Evolutionary conservation across 257 asterid species (phyloP).

Genomic region (Plantago ovata): DNA sequence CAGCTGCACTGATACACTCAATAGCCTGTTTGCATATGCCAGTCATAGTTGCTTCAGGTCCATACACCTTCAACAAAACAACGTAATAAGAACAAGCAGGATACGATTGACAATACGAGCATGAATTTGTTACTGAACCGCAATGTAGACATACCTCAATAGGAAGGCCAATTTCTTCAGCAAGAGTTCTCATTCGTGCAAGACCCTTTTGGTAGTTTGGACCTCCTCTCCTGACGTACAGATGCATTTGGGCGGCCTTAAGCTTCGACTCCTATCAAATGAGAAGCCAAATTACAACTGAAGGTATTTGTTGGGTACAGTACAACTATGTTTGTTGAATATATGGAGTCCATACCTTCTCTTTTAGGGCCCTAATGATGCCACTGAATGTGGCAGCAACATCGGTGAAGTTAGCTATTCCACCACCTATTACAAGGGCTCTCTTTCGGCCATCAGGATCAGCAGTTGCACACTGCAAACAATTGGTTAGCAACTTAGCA

Average conservation of each 20-base stretch:
- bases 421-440: constrained; percentile 94
- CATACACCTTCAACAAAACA: constrained; percentile 59
- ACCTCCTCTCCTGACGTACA: constrained; percentile 91
- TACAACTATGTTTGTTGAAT: neutral
- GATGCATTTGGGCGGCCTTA: constrained; percentile 81
- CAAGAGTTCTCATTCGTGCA: constrained; percentile 82
- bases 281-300: neutral
- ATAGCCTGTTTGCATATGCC: constrained; percentile 97
- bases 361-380: constrained; percentile 82
- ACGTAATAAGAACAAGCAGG: too few species aligned
- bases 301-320: neutral
- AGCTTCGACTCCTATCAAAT: constrained; percentile 77
- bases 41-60: constrained; percentile 97
- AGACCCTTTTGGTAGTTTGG: constrained; percentile 95
- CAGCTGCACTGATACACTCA: constrained; percentile 89
- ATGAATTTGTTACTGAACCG: too few species aligned
- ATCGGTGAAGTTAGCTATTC: constrained; percentile 94
- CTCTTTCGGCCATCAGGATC: constrained; percentile 82
- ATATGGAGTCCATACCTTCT: constrained; percentile 51
- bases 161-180: constrained; percentile 87
- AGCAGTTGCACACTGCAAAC: constrained; percentile 85
- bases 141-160: constrained; percentile 50
- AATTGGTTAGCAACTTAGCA: constrained; percentile 8
- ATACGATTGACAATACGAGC: too few species aligned
- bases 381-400: constrained; percentile 94